phyloP scores from a whole-genome alignment of 2,329 filamentous ascomycete species.

The Emmonsiellopsis sp. region DNA sequence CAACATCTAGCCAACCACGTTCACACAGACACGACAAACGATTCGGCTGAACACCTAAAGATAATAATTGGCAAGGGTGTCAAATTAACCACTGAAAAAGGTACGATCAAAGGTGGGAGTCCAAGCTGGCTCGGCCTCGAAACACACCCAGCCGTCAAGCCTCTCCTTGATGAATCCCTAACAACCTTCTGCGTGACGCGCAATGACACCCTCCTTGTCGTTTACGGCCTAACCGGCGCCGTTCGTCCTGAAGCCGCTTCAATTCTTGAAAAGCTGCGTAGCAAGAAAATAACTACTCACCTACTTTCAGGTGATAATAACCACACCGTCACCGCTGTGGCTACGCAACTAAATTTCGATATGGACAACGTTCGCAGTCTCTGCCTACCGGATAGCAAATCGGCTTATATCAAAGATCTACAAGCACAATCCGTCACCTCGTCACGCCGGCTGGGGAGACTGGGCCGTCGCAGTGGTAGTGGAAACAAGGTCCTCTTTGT shows the following conservation, averaged over 20 bases:
- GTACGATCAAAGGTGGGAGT: conserved; percentile 19
- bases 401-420: conserved; percentile 39
- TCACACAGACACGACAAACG: conserved; percentile 4
- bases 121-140: conserved; percentile 28
- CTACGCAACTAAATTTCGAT: conserved; percentile 33
- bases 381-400: conserved; percentile 46
- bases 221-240: conserved; percentile 42
- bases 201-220: conserved; percentile 30
- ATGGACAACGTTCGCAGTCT: conserved; percentile 32
- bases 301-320: conserved; percentile 50
- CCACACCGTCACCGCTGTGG: conserved; percentile 40
- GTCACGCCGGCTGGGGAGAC: too few relatives aligned
- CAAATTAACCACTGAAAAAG: conserved; percentile 13
- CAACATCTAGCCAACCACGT: conserved; percentile 29
- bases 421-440: background rate
- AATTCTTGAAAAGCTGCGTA: conserved; percentile 42
- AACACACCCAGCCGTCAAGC: conserved; percentile 19
- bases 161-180: conserved; percentile 33
- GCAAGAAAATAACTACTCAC: conserved; percentile 41
- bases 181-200: conserved; percentile 51
- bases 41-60: conserved; percentile 14
- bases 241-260: conserved; percentile 42
- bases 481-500: conserved; percentile 54
- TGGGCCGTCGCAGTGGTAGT: conserved; percentile 1
- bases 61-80: conserved; percentile 23